Evolutionary conservation across 2,329 filamentous ascomycete genomes (phyloP).

Genomic region (Cryphonectria parasitica): DNA sequence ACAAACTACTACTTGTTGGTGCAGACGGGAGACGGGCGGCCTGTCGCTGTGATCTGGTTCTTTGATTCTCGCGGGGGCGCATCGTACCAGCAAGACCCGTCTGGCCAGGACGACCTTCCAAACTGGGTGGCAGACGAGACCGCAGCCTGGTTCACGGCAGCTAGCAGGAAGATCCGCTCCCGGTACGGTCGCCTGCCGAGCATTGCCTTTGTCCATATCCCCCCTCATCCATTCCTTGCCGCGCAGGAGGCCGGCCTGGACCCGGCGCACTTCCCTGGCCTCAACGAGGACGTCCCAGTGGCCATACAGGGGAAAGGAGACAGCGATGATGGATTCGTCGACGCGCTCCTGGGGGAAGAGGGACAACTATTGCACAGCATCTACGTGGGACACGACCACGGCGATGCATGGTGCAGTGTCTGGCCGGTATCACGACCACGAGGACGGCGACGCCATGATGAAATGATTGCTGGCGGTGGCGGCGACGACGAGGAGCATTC

Average conservation of each 20-base stretch:
- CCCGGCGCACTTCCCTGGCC: slow-evolving; percentile 41
- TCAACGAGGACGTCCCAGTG: slow-evolving; percentile 36
- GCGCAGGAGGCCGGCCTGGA: slow-evolving; percentile 41
- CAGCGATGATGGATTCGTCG: slow-evolving; percentile 55
- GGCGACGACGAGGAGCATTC: slow-evolving; percentile 34
- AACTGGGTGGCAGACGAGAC: slow-evolving; percentile 52
- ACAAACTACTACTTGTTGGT: slow-evolving; percentile 55
- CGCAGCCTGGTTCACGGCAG: slow-evolving; percentile 49
- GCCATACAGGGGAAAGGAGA: slow-evolving; percentile 39
- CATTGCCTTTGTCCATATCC: slow-evolving; percentile 54
- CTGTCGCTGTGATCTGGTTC: slow-evolving; percentile 64
- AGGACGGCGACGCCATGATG: background rate
- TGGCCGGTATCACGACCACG: slow-evolving; percentile 31
- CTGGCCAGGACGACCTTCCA: slow-evolving; percentile 41
- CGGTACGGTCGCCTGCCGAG: slow-evolving; percentile 46
- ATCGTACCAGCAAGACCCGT: slow-evolving; percentile 46
- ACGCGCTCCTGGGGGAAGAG: slow-evolving; percentile 50
- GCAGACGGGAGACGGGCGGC: background rate
- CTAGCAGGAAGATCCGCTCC: slow-evolving; percentile 37
- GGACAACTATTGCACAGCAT: slow-evolving; percentile 49
- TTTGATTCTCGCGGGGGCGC: slow-evolving; percentile 69
- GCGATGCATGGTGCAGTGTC: slow-evolving; percentile 49
- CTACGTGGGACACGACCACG: slow-evolving; percentile 63
- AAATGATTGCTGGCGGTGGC: background rate
- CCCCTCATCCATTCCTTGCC: slow-evolving; percentile 46